Evolutionary conservation across 108 stramenopile genomes (phyloP).

Genomic region (Pseudonitzschia multistriata): DNA sequence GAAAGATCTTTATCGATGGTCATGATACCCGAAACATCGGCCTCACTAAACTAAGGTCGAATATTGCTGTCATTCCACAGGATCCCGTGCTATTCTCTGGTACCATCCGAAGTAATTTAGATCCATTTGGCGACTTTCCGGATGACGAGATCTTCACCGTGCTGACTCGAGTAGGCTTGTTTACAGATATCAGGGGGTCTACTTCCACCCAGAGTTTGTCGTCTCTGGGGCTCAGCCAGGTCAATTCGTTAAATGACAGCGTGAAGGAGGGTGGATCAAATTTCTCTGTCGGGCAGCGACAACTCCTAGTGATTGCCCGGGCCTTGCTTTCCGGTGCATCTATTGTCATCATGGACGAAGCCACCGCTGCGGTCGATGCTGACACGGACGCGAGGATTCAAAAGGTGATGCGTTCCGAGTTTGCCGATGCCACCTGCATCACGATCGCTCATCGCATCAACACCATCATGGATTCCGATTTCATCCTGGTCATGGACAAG

Average conservation of each 20-base stretch:
- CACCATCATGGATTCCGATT: conserved; percentile 90
- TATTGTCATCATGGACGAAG: conserved; percentile 89
- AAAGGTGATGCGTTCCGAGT: conserved; percentile 56
- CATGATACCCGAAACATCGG: conserved; percentile 66
- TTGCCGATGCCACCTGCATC: conserved; percentile 64
- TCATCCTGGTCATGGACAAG: conserved; percentile 86
- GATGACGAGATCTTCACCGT: conserved; percentile 65
- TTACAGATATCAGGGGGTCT: conserved; percentile 20
- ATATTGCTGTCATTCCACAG: conserved; percentile 91
- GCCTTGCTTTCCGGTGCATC: conserved; percentile 68
- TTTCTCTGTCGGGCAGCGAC: conserved; percentile 89
- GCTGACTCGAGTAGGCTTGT: conserved; percentile 57
- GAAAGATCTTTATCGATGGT: conserved; percentile 80
- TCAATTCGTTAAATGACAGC: conserved; percentile 55
- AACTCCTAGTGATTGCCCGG: conserved; percentile 90
- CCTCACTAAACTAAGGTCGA: conserved; percentile 60
- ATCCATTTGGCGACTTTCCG: conserved; percentile 68
- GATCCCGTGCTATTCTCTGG: conserved; percentile 89
- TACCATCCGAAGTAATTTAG: conserved; percentile 82
- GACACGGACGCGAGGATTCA: conserved; percentile 91
- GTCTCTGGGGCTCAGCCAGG: conserved; percentile 16
- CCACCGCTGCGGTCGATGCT: conserved; percentile 81
- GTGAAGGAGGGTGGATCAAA: conserved; percentile 87
- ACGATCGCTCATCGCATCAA: conserved; percentile 91
- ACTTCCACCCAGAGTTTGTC: conserved; percentile 11